Base-by-base conservation (phyloP, 2,329 filamentous ascomycete species). In the Myriosclerotinia scirpicola region DNA sequence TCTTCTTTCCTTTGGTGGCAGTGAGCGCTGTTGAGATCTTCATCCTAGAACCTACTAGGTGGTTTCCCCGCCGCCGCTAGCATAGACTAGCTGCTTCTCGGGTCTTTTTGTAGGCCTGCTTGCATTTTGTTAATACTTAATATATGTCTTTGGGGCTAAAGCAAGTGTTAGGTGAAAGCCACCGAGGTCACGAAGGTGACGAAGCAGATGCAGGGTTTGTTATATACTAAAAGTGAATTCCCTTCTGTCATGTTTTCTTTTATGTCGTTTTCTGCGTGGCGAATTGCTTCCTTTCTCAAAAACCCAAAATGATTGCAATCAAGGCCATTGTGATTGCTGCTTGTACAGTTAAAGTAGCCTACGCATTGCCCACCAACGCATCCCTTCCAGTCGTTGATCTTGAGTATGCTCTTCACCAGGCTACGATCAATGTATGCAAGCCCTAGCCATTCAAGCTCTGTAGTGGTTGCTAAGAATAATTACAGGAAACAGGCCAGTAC, bases 401-500 rank as follows among this genome's bases (percentile, higher is more conserved):
- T 15, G 71, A 71, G 5, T 77, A 77, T 67, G 71, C 69, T n/a
- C 22, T 75, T 20, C 72, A 76, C 44, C 71, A 71, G 67, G 74
- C 71, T 17, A 73, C 71, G 20, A 68, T 75, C 22, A 75, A 75
- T 70, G 74, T 76, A 71, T 64, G 61, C 53, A n/a, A 26, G 48
- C 12, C 14, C 38, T n/a, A 30, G 20, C 3, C 15, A n/a, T 8
- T 54, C 44, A 50, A n/a, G 8, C 3, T 34, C 56, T 34, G 22
- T 3, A 44, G 50, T 50, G n/a, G 26, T 17, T 46, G 22, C 54
- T 65, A 46, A 64, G 55, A 46, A 55, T 44, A 15, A 42, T 75
- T 74, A 54, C 30, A 69, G 60, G 42, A 76, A 75, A 69, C 67
- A 44, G 67, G 76, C 6, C 65, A 72, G 50, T 79, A 78, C 65